Evolutionary conservation across 192 early-diverging fungal species (phyloP).

Genomic region (Rhizoclosmatium sp.): DNA sequence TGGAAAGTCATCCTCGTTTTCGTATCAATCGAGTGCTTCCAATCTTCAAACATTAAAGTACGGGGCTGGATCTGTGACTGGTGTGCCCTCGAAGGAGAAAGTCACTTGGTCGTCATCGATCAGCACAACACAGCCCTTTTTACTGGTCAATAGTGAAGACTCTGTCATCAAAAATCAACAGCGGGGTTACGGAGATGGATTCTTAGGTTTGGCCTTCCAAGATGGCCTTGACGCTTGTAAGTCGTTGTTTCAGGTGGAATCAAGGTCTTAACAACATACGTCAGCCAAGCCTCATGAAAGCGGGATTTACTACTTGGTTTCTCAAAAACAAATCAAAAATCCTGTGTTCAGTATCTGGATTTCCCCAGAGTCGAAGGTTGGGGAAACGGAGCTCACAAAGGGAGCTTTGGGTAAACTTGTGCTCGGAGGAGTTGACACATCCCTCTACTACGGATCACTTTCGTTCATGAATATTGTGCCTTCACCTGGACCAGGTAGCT

Average conservation of each 20-base stretch:
- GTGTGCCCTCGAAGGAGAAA: conserved; percentile 5
- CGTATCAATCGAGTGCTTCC: too few relatives aligned
- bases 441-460: conserved; percentile 15
- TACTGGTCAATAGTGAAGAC: conserved; percentile 17
- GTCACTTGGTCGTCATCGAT: background rate
- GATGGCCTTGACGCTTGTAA: conserved; percentile 10
- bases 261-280: background rate
- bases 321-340: background rate
- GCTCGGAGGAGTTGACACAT: conserved; percentile 3
- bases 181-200: conserved; percentile 8
- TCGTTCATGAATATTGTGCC: conserved; percentile 16
- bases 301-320: background rate
- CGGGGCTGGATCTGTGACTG: conserved; percentile 1
- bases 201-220: conserved; percentile 21
- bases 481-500: background rate
- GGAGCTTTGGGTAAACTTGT: background rate
- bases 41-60: background rate
- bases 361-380: background rate
- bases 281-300: background rate
- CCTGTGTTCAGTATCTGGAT: conserved; percentile 15
- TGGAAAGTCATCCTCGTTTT: background rate
- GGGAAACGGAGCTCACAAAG: background rate
- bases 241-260: background rate
- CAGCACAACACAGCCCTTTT: background rate
- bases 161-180: background rate